Percentiles rank a stretch among this genome's conserved stretches.
Evolutionary conservation across 139 green algal species (phyloP).

Genomic region (Helicosporidium sp.): DNA sequence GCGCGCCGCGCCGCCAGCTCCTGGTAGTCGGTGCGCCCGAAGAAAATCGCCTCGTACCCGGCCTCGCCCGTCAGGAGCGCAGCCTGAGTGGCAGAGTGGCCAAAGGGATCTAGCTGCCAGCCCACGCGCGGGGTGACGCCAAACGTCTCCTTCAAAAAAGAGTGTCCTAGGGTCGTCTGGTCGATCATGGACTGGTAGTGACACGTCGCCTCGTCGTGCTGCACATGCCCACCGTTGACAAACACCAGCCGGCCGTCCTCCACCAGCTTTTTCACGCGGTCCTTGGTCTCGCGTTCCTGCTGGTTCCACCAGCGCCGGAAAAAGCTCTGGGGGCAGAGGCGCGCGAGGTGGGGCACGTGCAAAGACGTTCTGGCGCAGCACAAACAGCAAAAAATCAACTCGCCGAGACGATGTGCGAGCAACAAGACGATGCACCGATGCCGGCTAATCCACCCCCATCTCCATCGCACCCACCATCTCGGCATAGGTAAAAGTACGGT

Average conservation of each 20-base stretch:
- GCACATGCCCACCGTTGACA: constrained; percentile 60
- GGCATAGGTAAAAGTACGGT: constrained; percentile 53
- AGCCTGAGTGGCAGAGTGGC: constrained; percentile 68
- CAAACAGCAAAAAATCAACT: background rate
- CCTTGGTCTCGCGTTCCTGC: constrained; percentile 24
- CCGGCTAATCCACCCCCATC: no score
- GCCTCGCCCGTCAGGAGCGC: constrained; percentile 38
- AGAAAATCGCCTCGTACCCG: constrained; percentile 67
- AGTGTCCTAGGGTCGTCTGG: constrained; percentile 42
- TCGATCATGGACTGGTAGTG: constrained; percentile 76
- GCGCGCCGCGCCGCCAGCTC: constrained; percentile 14
- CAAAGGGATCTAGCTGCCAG: constrained; percentile 87
- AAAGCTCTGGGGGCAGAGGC: constrained; percentile 33
- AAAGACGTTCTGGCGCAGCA: background rate
- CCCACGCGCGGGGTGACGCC: constrained; percentile 30
- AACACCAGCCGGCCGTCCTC: constrained; percentile 40
- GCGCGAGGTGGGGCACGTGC: background rate
- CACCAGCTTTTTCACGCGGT: constrained; percentile 32
- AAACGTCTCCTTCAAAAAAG: constrained; percentile 46
- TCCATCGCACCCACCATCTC: constrained; percentile 54
- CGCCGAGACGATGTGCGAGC: background rate
- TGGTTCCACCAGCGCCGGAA: constrained; percentile 64
- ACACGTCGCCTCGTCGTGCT: constrained; percentile 73
- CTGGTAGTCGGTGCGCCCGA: constrained; percentile 66
- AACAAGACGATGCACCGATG: background rate